Evolutionary conservation across 805 yeast genomes (phyloP), one percentile per base, ranked within the genome.

Genomic region (Wickerhamomyces pijperi): DNA sequence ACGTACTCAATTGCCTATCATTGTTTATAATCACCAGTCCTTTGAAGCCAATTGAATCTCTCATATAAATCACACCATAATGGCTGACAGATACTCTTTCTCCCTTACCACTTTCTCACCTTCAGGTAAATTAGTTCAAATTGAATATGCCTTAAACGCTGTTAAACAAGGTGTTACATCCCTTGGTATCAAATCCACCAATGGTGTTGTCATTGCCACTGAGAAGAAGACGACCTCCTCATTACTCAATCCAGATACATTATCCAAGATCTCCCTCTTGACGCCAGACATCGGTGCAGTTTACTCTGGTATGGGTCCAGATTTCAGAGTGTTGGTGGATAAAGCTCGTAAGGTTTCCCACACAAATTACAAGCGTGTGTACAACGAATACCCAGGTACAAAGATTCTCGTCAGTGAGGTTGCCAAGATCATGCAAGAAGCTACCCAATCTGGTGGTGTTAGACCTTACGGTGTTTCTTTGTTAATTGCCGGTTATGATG

Each of bases 241-340:
- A 13, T 71, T 92, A 46, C 74, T 86, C 39, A 78, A 84, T 48
- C 64, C 75, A 28, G 94, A 82, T 37, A 72, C 85, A 37, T 70
- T 82, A 42, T 71, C 81, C 38, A 92, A 92, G 58, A 78, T 92
- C 31, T 81, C 84, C 36, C 63, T 74, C 44, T 74, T 92, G 53
- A 87, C 98, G 4, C 97, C 98, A 29, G 87, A 92, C 58, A 83
- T 90, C 51, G 98, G 97, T 42, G 86, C 92, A 72, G 88, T 94
- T 4, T 92, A 92, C 63, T 73, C 95, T 6, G 99, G 99, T 16
- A 88, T 92, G 97, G 97, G 97, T 19, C 98, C 99, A 18, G 99
- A 92, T 60, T 92, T 83, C 67, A 74, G 99, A 47, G 95, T 92
- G 14, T 72, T 92, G 28, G 86, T 88, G 37, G 97, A 92, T 64